These are phyloP conservation scores for Dissoconium aciculare DNA, from an alignment of 2,329 filamentous ascomycete species.

Conservation along the genomic window DNA sequence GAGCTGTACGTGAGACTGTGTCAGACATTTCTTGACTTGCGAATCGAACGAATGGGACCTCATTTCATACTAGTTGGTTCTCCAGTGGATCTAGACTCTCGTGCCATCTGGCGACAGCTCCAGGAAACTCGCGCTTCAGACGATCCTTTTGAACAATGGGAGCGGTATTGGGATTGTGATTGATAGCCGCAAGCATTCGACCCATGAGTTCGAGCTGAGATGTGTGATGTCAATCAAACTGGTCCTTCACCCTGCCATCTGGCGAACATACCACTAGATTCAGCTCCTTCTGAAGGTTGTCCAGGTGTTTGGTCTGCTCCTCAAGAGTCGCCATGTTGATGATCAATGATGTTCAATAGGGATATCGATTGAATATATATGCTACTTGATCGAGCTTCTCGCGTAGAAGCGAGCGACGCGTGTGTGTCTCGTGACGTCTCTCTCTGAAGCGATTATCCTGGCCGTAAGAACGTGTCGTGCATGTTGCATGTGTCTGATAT, in stretches of 20 bases:
- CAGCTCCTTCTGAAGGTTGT: constrained; percentile 33
- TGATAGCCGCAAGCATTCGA: constrained; percentile 31
- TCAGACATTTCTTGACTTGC: not conserved
- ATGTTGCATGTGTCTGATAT: no score
- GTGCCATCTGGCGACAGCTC: constrained; percentile 31
- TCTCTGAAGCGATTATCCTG: no score
- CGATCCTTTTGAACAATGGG: constrained; percentile 21
- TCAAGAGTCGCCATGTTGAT: constrained; percentile 8
- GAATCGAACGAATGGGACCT: constrained; percentile 1
- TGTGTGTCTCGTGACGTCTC: no score
- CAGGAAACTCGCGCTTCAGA: constrained; percentile 26
- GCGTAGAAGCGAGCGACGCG: no score
- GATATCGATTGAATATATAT: no score
- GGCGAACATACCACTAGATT: constrained; percentile 30
- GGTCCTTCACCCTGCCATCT: no score
- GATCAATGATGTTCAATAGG: not conserved
- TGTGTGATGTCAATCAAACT: constrained; percentile 5
- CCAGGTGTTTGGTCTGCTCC: constrained; percentile 21
- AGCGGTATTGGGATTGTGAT: constrained; percentile 13
- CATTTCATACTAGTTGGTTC: constrained; percentile 27
- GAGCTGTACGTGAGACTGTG: constrained; percentile 17
- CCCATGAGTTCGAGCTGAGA: constrained; percentile 30
- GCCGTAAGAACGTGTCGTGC: no score
- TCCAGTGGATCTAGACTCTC: constrained; percentile 39
- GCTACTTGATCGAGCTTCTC: no score